phyloP scores from a whole-genome alignment of 208 protist species.

The Herpetomonas tarakana region DNA sequence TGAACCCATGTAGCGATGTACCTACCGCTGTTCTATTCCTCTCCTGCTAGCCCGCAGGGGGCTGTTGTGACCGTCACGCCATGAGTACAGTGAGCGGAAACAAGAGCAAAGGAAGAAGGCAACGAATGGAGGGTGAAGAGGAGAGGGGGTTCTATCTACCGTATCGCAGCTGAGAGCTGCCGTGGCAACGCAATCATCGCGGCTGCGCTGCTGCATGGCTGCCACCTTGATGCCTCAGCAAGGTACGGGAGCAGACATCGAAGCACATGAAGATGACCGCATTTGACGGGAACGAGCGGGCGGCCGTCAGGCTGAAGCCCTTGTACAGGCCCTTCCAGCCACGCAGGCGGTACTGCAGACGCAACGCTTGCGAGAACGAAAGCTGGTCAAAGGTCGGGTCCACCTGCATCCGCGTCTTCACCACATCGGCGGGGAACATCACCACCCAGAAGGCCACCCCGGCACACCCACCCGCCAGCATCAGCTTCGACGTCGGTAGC shows the following conservation, averaged over 20 bases:
- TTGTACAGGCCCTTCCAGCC: conserved; percentile 69
- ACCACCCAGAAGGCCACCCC: conserved; percentile 82
- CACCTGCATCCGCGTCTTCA: conserved; percentile 87
- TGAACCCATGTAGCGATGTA: no score
- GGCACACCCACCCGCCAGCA: conserved; percentile 72
- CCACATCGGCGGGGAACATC: conserved; percentile 85
- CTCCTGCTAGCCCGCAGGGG: no score
- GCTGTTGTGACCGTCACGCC: no score
- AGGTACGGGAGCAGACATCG: conserved; percentile 27
- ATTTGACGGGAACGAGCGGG: conserved; percentile 84
- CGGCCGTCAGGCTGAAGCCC: conserved; percentile 68
- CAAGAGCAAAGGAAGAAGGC: no score
- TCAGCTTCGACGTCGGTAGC: conserved; percentile 45
- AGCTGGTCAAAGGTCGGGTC: conserved; percentile 30
- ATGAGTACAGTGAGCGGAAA: no score
- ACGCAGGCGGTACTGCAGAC: conserved; percentile 42
- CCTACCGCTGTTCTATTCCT: no score
- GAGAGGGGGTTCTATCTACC: no score
- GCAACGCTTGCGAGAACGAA: conserved; percentile 30
- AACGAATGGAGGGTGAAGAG: no score
- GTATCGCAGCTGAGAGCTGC: no score
- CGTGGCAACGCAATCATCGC: no score
- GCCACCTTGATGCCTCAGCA: no score
- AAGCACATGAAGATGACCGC: conserved; percentile 72
- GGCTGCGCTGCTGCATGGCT: no score